These are phyloP conservation scores for Purshia tridentata DNA, from an alignment of 306 rosid genomes.

Conservation along the genomic window DNA sequence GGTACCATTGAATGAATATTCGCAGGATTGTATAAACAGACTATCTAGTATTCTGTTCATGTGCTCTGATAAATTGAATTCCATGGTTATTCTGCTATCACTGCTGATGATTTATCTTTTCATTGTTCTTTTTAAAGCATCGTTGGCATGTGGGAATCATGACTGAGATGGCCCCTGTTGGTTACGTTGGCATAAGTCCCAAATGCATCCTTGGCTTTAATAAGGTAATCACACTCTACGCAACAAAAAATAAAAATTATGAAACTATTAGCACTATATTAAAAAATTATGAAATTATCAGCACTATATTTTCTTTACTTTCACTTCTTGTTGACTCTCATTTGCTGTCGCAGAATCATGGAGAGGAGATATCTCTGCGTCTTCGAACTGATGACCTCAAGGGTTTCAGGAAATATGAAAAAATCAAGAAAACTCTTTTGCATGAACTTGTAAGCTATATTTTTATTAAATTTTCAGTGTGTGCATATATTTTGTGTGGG, in stretches of 20 bases:
- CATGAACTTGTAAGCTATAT: conserved; percentile 84
- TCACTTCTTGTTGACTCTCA: conserved; percentile 17
- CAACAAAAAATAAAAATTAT: neutral
- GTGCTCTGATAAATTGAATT: neutral
- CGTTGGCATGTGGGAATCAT: conserved; percentile 91
- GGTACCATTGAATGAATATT: conserved; percentile 37
- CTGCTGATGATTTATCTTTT: conserved; percentile 31
- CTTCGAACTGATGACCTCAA: conserved; percentile 94
- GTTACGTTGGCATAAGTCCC: conserved; percentile 91
- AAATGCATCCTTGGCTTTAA: conserved; percentile 91
- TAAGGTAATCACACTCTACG: conserved; percentile 47
- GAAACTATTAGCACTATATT: neutral
- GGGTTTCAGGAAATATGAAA: conserved; percentile 88
- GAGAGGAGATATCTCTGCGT: conserved; percentile 94
- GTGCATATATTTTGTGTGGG: neutral
- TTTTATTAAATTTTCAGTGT: conserved; percentile 5
- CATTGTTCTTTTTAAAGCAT: conserved; percentile 52
- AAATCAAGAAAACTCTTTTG: conserved; percentile 86
- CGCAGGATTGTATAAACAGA: conserved; percentile 8
- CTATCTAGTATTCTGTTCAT: conserved; percentile 22
- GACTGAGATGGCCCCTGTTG: conserved; percentile 97
- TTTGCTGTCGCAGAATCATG: conserved; percentile 53
- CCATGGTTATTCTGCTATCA: neutral
- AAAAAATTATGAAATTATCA: neutral
- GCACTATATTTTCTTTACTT: conserved; percentile 6